A percentile compares a stretch with the other conserved stretches of the same genome.
Evolutionary conservation across 148 eudicot species (phyloP).

Genomic region (Nepenthes mirabilis): DNA sequence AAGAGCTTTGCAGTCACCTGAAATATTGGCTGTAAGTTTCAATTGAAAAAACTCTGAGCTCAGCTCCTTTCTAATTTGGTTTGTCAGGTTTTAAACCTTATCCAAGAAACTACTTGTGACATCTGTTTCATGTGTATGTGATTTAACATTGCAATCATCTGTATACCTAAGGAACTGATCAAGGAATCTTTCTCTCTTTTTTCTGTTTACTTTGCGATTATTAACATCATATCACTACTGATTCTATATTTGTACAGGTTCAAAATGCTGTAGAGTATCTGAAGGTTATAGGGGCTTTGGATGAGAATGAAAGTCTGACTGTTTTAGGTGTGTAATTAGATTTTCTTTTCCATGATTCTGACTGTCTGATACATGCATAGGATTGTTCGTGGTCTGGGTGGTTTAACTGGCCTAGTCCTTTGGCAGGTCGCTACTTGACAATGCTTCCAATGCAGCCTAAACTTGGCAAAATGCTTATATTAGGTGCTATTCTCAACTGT

Average conservation of each 20-base stretch:
- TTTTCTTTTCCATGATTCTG: background rate
- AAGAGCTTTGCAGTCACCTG: conserved; percentile 87
- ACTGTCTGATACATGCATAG: background rate
- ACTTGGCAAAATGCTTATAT: conserved; percentile 92
- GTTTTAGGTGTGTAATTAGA: conserved; percentile 6
- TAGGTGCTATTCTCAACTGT: conserved; percentile 74
- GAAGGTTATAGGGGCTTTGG: conserved; percentile 90
- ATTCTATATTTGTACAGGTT: conserved; percentile 34
- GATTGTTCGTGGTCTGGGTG: background rate
- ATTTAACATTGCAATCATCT: no score
- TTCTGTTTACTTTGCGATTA: background rate
- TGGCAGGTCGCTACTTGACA: conserved; percentile 71
- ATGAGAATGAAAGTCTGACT: conserved; percentile 77
- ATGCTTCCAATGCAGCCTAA: conserved; percentile 98
- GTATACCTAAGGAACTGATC: background rate
- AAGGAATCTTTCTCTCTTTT: background rate
- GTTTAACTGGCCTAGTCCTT: conserved; percentile 5
- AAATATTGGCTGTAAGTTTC: conserved; percentile 48
- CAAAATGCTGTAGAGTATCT: conserved; percentile 93
- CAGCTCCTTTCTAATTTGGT: background rate
- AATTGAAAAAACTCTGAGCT: background rate
- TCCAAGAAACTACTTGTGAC: background rate
- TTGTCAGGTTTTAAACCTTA: background rate
- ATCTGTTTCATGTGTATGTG: background rate
- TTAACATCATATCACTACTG: background rate